Conservation (phyloP, 306 rosid genomes). For the Lotus japonicus region DNA sequence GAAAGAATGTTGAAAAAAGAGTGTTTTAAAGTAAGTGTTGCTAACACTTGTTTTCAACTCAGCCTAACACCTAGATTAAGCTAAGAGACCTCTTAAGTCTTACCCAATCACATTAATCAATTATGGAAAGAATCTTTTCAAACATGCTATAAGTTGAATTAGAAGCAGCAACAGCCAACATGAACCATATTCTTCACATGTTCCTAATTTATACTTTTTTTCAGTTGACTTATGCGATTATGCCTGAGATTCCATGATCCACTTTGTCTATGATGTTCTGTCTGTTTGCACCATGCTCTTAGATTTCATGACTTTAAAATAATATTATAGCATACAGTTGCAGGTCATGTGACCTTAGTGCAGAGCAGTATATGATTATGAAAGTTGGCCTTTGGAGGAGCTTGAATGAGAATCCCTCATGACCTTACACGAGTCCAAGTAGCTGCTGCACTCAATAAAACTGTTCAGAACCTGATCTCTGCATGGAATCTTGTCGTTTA, state of each 20-base stretch:
- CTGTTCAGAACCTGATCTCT: not conserved
- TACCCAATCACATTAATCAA: no score
- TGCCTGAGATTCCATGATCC: not conserved
- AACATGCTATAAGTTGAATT: no score
- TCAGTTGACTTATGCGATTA: constrained; percentile 4
- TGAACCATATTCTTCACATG: constrained; percentile 23
- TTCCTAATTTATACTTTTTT: not conserved
- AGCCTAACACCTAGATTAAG: no score
- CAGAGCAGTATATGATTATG: not conserved
- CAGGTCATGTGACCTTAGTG: constrained; percentile 22
- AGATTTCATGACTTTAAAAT: not conserved
- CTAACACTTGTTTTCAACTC: no score
- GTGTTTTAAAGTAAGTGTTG: no score
- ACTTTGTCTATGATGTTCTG: not conserved
- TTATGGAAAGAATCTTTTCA: no score
- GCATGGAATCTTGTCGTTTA: constrained; percentile 10
- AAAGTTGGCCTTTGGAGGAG: constrained; percentile 15
- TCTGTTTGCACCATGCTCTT: not conserved
- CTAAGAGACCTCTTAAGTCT: no score
- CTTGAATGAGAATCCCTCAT: constrained; percentile 16
- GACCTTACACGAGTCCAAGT: constrained; percentile 18
- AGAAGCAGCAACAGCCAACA: no score
- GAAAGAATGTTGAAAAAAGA: no score
- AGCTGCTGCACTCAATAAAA: not conserved
- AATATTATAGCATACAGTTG: not conserved